Evolutionary conservation across 1,284 basidiomycete genomes (phyloP).

Genomic region (Ganoderma leucocontextum): DNA sequence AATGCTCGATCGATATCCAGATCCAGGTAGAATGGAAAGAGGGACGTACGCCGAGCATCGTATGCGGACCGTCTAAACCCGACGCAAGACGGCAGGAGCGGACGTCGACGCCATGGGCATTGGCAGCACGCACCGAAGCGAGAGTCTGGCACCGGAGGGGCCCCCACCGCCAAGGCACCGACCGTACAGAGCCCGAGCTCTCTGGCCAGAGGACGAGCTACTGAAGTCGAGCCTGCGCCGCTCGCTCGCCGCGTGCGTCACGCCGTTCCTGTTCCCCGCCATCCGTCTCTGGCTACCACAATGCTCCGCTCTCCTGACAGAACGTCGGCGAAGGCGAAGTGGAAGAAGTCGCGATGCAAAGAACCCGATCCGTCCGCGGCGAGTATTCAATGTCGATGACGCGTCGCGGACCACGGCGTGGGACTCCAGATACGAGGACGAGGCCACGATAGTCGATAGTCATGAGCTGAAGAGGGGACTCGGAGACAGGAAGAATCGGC

Average conservation of each 20-base stretch:
- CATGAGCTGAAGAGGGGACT: not conserved
- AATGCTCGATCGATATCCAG: too few relatives aligned
- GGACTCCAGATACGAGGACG: not conserved
- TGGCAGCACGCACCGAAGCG: slow-evolving; percentile 6
- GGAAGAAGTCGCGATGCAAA: not conserved
- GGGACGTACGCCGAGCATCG: not conserved
- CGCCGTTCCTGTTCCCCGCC: slow-evolving; percentile 1
- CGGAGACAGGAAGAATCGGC: not conserved
- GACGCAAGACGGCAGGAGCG: not conserved
- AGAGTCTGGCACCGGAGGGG: slow-evolving; percentile 6
- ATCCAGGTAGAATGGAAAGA: not conserved
- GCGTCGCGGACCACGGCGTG: not conserved
- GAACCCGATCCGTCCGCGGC: slow-evolving; percentile 1
- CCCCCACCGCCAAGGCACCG: slow-evolving; percentile 1
- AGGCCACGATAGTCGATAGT: not conserved
- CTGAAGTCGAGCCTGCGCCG: not conserved
- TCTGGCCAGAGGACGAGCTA: not conserved
- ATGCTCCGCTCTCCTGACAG: not conserved
- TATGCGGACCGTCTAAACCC: not conserved
- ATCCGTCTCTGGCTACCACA: not conserved
- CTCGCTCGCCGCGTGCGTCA: too few relatives aligned
- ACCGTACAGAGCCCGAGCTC: not conserved
- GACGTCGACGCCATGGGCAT: slow-evolving; percentile 2
- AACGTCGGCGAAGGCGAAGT: not conserved
- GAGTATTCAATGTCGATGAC: not conserved